A percentile compares a stretch with the other conserved stretches of the same genome.
Conservation (phyloP, 495 filamentous ascomycete genomes). For the Niebla homalea region DNA sequence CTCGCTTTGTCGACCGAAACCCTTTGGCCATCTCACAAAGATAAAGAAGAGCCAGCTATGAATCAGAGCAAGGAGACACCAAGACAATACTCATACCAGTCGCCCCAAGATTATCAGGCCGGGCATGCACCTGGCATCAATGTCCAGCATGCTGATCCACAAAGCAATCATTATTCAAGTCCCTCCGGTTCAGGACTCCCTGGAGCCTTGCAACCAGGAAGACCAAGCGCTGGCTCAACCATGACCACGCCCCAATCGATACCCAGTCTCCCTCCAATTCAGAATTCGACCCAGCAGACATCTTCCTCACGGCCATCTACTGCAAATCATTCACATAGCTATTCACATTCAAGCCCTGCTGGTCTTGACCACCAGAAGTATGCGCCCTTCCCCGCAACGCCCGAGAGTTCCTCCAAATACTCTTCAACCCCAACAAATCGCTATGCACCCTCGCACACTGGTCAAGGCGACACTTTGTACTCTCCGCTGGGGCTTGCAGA, state of each 20-base stretch:
- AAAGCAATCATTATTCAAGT: conserved; percentile 42
- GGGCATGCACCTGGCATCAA: conserved; percentile 47
- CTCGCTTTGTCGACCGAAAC: no score
- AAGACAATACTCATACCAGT: conserved; percentile 36
- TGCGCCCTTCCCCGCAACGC: conserved; percentile 53
- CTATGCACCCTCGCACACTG: conserved; percentile 50
- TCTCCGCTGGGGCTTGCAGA: conserved; percentile 84
- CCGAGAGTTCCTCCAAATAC: conserved; percentile 49
- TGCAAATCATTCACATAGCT: conserved; percentile 51
- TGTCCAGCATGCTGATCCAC: conserved; percentile 49
- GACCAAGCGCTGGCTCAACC: conserved; percentile 52
- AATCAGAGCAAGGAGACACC: conserved; percentile 29
- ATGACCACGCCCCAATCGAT: conserved; percentile 59
- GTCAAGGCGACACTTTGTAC: conserved; percentile 60
- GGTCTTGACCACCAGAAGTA: conserved; percentile 62
- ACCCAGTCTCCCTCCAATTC: conserved; percentile 55
- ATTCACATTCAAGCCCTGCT: conserved; percentile 76
- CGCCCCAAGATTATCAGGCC: conserved; percentile 37
- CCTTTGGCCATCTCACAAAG: neutral
- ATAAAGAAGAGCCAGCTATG: conserved; percentile 9
- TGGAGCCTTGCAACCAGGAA: conserved; percentile 58
- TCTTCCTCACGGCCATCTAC: conserved; percentile 55
- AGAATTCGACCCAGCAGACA: conserved; percentile 41
- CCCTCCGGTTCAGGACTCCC: conserved; percentile 36
- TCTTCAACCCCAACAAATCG: conserved; percentile 51